Percentiles rank a stretch among this genome's conserved stretches.
These are phyloP conservation scores for Physaria fendleri DNA, from an alignment of 345 rosid species.

Conservation along the genomic window DNA sequence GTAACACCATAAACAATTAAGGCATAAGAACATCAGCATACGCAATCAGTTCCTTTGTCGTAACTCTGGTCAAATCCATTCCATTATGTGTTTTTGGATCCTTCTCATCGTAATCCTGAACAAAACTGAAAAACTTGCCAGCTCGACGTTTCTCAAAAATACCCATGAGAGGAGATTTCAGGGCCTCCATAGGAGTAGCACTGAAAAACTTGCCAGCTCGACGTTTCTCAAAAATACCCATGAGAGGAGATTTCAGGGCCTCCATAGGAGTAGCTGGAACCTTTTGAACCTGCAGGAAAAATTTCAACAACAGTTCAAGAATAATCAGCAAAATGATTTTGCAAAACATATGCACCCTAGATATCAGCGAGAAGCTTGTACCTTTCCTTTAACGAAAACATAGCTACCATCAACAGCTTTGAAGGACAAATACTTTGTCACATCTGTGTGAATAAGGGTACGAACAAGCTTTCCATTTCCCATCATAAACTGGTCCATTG, in stretches of 20 bases:
- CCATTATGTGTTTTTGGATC: slow-evolving; percentile 95
- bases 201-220: slow-evolving; percentile 92
- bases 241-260: slow-evolving; percentile 84
- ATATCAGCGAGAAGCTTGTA: slow-evolving; percentile 12
- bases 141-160: slow-evolving; percentile 91
- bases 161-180: slow-evolving; percentile 90
- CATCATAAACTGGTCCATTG: slow-evolving; percentile 67
- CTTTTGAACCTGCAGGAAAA: slow-evolving; percentile 57
- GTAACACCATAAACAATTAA: neutral
- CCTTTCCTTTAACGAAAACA: slow-evolving; percentile 92
- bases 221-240: slow-evolving; percentile 93
- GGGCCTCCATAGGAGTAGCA: slow-evolving; percentile 85
- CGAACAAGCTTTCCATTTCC: slow-evolving; percentile 82
- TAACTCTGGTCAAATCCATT: slow-evolving; percentile 66
- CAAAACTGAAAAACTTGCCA: slow-evolving; percentile 88
- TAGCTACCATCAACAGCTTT: slow-evolving; percentile 98
- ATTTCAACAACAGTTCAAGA: neutral
- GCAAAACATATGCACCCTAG: neutral
- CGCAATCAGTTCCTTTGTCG: slow-evolving; percentile 83
- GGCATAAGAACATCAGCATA: slow-evolving; percentile 23
- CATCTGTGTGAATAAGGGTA: slow-evolving; percentile 78
- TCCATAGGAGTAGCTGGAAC: slow-evolving; percentile 94
- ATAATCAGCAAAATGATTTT: neutral
- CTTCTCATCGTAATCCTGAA: slow-evolving; percentile 76
- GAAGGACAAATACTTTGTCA: slow-evolving; percentile 85